A percentile compares a stretch with the other conserved stretches of the same genome.
phyloP scores from a whole-genome alignment of 352 stramenopile species.

The Phytophthora sp. region DNA sequence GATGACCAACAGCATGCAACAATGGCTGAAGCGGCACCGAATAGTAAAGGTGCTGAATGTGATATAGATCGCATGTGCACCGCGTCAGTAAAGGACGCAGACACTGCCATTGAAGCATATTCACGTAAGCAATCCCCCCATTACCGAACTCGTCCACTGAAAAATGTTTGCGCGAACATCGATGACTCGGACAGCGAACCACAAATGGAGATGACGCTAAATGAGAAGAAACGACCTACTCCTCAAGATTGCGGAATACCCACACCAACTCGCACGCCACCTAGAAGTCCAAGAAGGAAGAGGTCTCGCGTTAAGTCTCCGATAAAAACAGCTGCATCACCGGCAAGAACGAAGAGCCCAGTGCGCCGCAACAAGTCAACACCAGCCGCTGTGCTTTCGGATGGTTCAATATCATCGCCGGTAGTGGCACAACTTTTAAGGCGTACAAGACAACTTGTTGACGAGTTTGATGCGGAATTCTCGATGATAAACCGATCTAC shows the following conservation, averaged over 20 bases:
- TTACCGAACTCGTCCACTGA: conserved; percentile 34
- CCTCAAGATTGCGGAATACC: not conserved
- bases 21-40: not conserved
- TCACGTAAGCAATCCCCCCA: not conserved
- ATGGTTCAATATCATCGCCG: conserved; percentile 23
- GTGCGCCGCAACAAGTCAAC: not conserved
- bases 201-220: not conserved
- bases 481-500: not conserved
- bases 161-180: conserved; percentile 49
- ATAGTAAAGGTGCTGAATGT: not conserved
- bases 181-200: conserved; percentile 47
- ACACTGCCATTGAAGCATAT: not conserved
- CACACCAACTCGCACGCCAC: conserved; percentile 9
- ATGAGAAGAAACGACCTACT: not conserved
- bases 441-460: conserved; percentile 32
- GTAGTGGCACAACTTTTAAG: conserved; percentile 31
- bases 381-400: conserved; percentile 13
- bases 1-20: not conserved
- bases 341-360: conserved; percentile 2
- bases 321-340: not conserved
- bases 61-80: not conserved
- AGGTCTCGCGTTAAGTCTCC: not conserved
- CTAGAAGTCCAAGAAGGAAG: conserved; percentile 3
- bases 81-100: conserved; percentile 1
- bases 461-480: conserved; percentile 35